These are phyloP conservation scores for Tricholoma matsutake DNA, from an alignment of 768 basidiomycete genomes.

Conservation along the genomic window DNA sequence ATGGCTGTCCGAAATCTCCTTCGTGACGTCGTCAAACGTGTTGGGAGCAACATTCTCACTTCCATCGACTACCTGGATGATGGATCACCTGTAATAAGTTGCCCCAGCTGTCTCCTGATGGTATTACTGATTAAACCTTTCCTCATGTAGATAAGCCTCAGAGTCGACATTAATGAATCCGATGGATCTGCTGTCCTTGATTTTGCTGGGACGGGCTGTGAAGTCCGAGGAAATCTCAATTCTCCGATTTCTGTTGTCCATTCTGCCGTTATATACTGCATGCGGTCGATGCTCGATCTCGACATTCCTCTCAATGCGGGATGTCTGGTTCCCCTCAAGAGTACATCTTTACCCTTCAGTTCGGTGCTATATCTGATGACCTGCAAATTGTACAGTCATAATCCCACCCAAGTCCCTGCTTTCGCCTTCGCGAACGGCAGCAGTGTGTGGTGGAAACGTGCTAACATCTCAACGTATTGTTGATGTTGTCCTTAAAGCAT, in stretches of 20 bases:
- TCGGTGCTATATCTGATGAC: not conserved
- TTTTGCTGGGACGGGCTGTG: slow-evolving; percentile 80
- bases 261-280: slow-evolving; percentile 86
- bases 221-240: slow-evolving; percentile 84
- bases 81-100: slow-evolving; percentile 68
- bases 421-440: slow-evolving; percentile 80
- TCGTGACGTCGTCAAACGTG: slow-evolving; percentile 65
- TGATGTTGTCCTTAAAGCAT: slow-evolving; percentile 90
- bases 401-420: slow-evolving; percentile 80
- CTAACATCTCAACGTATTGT: slow-evolving; percentile 91
- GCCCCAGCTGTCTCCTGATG: not conserved
- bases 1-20: slow-evolving; percentile 80
- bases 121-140: not conserved
- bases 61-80: slow-evolving; percentile 87
- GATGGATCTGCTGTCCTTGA: slow-evolving; percentile 81
- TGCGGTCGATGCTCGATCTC: slow-evolving; percentile 79
- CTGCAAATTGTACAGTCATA: slow-evolving; percentile 44
- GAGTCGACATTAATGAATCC: slow-evolving; percentile 70
- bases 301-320: slow-evolving; percentile 95
- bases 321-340: slow-evolving; percentile 81
- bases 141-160: slow-evolving; percentile 58
- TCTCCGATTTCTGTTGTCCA: slow-evolving; percentile 83
- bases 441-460: slow-evolving; percentile 93
- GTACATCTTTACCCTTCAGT: slow-evolving; percentile 33
- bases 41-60: slow-evolving; percentile 59